A percentile compares a stretch with the other conserved stretches of the same genome.
phyloP scores from a whole-genome alignment of 768 basidiomycete genomes.

The Mycena sanguinolenta region DNA sequence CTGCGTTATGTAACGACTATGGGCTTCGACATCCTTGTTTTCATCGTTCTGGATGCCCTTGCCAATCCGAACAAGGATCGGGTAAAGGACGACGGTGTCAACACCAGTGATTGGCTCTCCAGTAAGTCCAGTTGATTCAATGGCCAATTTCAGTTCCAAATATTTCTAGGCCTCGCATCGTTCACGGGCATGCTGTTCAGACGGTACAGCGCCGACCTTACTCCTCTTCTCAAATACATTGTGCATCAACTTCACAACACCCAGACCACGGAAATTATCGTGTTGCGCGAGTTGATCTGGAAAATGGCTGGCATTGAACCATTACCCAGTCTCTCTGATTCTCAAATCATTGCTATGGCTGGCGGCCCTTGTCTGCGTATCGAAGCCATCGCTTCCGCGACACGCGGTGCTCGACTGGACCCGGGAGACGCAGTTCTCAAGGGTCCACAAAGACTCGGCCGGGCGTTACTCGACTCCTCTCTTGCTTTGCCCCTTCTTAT shows the following conservation, averaged over 20 bases:
- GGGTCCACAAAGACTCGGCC: conserved; percentile 77
- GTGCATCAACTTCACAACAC: conserved; percentile 90
- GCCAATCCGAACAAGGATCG: conserved; percentile 85
- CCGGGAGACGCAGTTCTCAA: conserved; percentile 73
- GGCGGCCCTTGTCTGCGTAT: conserved; percentile 89
- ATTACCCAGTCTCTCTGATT: conserved; percentile 88
- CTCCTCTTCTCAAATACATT: conserved; percentile 89
- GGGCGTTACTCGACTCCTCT: conserved; percentile 73
- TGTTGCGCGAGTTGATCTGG: conserved; percentile 93
- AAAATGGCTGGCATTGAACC: conserved; percentile 97
- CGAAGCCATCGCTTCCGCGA: conserved; percentile 86
- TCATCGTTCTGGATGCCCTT: conserved; percentile 87
- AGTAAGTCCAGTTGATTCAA: conserved; percentile 67
- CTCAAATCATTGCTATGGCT: conserved; percentile 91
- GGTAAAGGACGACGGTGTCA: conserved; percentile 93
- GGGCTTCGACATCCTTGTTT: conserved; percentile 94
- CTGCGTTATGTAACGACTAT: conserved; percentile 91
- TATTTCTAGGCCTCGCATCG: conserved; percentile 81
- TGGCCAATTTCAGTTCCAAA: conserved; percentile 37
- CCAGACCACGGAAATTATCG: conserved; percentile 89
- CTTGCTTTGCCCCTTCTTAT: conserved; percentile 92
- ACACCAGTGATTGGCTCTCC: conserved; percentile 91
- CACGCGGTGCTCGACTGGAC: conserved; percentile 82
- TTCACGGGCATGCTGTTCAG: conserved; percentile 95
- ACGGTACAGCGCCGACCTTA: conserved; percentile 86